Evolutionary conservation across 2,329 filamentous ascomycete species (phyloP), one percentile per base, ranked within the genome.

Genomic region (Arachnomyces sp.): DNA sequence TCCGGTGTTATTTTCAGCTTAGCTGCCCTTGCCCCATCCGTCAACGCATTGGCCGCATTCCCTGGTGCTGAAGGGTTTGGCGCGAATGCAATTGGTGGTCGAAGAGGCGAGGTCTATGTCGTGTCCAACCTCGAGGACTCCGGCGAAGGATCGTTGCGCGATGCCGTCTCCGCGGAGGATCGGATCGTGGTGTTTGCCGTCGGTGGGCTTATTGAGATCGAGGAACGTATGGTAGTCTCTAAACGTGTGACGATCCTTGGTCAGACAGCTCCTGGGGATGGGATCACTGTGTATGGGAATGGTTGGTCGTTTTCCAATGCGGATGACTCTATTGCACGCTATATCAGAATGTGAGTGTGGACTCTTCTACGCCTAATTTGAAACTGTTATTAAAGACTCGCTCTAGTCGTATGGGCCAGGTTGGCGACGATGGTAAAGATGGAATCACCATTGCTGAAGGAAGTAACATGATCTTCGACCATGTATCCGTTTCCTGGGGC

Each of bases 381-480:
- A 5, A 25, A 25, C 5, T 25, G 20, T 25, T 9, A 25, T 9
- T 25, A 25, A 25, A 5, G 20, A 25, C 5, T 25, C 5, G n/a
- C n/a, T 25, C 9, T 9, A 25, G 20, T 25, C 20, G 20, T 9
- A 25, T 25, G 20, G 20, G 20, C 5, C 5, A 25, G 20, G 20
- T 25, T 9, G 20, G 20, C 20, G 20, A 25, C 20, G 20, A 25
- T 9, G 72, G 72, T 6, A 77, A 77, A 49, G 72, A 75, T 43
- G 73, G 63, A 2, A 63, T 75, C 31, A 68, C 64, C 13, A 74
- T 77, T 41, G 73, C 72, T 4, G 64, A 72, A 7, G 72, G 71
- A 6, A 56, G 57, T 25, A 71, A 67, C 45, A 73, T 77, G 60
- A 76, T 77, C 34, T 73, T 77, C 47, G 73, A 76, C 50, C 74